A percentile compares a stretch with the other conserved stretches of the same genome.
Evolutionary conservation across 805 yeast genomes (phyloP).

Genomic region (Pichia membranifaciens): DNA sequence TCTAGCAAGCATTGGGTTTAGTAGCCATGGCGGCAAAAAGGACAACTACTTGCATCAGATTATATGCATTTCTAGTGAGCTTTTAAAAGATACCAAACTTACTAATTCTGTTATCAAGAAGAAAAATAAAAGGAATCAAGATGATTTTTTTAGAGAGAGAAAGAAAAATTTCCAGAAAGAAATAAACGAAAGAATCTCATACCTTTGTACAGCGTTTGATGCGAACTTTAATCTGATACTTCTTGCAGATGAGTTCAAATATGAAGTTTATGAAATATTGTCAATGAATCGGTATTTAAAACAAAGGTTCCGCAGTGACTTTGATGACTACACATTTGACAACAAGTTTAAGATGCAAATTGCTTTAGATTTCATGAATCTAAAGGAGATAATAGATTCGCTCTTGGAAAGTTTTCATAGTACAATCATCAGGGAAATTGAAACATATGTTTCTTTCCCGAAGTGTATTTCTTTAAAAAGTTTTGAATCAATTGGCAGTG

Average conservation of each 20-base stretch:
- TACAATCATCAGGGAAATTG: conserved; percentile 17
- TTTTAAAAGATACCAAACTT: not conserved
- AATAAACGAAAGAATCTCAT: conserved; percentile 12
- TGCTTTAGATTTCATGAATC: conserved; percentile 21
- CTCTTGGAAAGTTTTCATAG: conserved; percentile 18
- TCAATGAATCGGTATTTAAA: conserved; percentile 16
- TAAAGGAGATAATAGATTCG: conserved; percentile 9
- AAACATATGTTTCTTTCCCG: conserved; percentile 14
- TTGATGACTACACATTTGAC: not conserved
- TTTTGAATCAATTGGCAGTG: conserved; percentile 14
- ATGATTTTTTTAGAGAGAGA: not conserved
- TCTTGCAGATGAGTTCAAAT: conserved; percentile 26
- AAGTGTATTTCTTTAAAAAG: conserved; percentile 18
- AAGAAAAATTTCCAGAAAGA: not conserved
- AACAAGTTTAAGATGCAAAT: conserved; percentile 16
- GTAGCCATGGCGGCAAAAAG: conserved; percentile 1
- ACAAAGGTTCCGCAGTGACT: not conserved
- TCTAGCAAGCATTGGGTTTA: conserved; percentile 20
- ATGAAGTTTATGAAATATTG: conserved; percentile 18
- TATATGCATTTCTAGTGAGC: conserved; percentile 20
- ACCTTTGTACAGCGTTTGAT: conserved; percentile 16
- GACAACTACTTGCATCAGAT: conserved; percentile 17
- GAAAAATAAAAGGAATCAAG: not conserved
- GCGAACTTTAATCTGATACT: conserved; percentile 22
- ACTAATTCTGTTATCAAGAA: not conserved